Evolutionary conservation across 805 yeast genomes (phyloP).

Genomic region (Wickerhamia fluorescens): DNA sequence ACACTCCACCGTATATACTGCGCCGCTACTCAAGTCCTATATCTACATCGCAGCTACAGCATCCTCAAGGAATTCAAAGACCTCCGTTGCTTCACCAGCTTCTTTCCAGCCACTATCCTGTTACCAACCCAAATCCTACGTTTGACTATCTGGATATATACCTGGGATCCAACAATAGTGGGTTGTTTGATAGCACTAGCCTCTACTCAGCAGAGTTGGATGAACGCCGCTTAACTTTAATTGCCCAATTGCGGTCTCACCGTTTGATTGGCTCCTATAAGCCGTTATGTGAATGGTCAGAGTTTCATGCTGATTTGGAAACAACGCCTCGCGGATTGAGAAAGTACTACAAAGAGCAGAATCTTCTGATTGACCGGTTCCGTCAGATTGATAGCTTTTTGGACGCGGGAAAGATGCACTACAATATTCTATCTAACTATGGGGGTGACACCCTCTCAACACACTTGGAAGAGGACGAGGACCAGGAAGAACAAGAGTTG

Average conservation of each 20-base stretch:
- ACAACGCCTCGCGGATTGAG: too few relatives aligned
- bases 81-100: constrained; percentile 23
- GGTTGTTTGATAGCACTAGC: constrained; percentile 9
- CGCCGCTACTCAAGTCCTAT: too few relatives aligned
- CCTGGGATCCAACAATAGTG: too few relatives aligned
- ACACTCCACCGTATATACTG: too few relatives aligned
- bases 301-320: constrained; percentile 11
- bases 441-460: constrained; percentile 25
- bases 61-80: too few relatives aligned
- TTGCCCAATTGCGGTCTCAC: constrained; percentile 22
- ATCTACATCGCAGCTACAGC: too few relatives aligned
- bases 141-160: too few relatives aligned
- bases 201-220: constrained; percentile 8
- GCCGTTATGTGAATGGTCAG: constrained; percentile 26
- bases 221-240: constrained; percentile 16
- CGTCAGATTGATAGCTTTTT: constrained; percentile 55
- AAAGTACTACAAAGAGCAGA: constrained; percentile 50
- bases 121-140: constrained; percentile 30
- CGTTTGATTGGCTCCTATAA: constrained; percentile 27
- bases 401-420: constrained; percentile 61
- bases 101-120: constrained; percentile 21
- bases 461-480: constrained; percentile 12
- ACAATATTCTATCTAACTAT: constrained; percentile 56
- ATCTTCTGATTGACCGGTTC: constrained; percentile 50
- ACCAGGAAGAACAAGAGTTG: constrained; percentile 3